A percentile compares a stretch with the other conserved stretches of the same genome.
Evolutionary conservation across 2,329 filamentous ascomycete genomes (phyloP).

Genomic region (Penicillium fuscoglaucum): DNA sequence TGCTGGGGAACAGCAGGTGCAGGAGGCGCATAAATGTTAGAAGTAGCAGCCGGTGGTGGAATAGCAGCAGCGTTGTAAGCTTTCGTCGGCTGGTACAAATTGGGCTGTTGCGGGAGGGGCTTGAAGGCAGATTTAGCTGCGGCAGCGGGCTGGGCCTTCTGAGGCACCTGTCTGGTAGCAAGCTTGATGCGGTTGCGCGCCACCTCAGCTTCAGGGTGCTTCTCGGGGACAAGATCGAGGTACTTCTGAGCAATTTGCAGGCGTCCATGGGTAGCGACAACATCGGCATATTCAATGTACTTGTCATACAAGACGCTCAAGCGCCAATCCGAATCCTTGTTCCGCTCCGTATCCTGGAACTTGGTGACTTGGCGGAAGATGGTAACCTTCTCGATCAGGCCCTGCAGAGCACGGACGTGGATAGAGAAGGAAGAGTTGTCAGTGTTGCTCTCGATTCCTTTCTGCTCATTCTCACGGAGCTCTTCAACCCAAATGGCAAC

Average conservation of each 20-base stretch:
- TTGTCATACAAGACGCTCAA: slow-evolving; percentile 85
- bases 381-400: slow-evolving; percentile 97
- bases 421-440: slow-evolving; percentile 86
- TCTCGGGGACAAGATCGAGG: slow-evolving; percentile 77
- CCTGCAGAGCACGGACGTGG: slow-evolving; percentile 82
- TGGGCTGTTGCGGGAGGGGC: slow-evolving; percentile 41
- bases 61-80: slow-evolving; percentile 34
- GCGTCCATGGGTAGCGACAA: slow-evolving; percentile 86
- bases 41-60: slow-evolving; percentile 14
- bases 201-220: slow-evolving; percentile 83
- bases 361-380: slow-evolving; percentile 93
- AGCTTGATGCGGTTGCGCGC: slow-evolving; percentile 81
- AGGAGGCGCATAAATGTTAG: slow-evolving; percentile 43
- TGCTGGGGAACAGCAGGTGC: slow-evolving; percentile 35
- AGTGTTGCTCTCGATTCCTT: slow-evolving; percentile 66
- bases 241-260: slow-evolving; percentile 86
- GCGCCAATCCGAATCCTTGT: slow-evolving; percentile 79
- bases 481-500: slow-evolving; percentile 91
- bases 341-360: slow-evolving; percentile 77
- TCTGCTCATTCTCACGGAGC: slow-evolving; percentile 78
- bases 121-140: slow-evolving; percentile 47
- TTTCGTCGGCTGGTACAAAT: slow-evolving; percentile 39
- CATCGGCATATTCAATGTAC: slow-evolving; percentile 95
- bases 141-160: slow-evolving; percentile 44
- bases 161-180: slow-evolving; percentile 67